These are phyloP conservation scores for Asclepias syriaca DNA, from an alignment of 257 asterid genomes.

Conservation along the genomic window DNA sequence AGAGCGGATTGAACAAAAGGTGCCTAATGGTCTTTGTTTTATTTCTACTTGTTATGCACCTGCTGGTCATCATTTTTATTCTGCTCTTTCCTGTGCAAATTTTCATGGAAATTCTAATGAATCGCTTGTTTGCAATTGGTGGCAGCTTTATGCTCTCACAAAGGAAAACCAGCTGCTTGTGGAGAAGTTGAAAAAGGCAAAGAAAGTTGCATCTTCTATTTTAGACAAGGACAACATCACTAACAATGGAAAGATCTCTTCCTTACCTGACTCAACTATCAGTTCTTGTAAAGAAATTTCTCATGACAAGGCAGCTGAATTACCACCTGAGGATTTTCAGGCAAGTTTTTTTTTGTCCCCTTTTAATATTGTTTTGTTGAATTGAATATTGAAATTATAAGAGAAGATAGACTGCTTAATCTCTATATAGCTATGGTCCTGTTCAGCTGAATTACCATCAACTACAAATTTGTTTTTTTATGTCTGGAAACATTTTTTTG, in stretches of 20 bases:
- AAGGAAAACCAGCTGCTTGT: conserved; percentile 66
- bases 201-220: conserved; percentile 22
- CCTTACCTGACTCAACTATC: conserved; percentile 22
- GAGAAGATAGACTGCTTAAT: neutral
- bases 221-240: conserved; percentile 16
- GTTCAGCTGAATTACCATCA: neutral
- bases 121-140: conserved; percentile 10
- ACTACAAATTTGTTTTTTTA: neutral
- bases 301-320: conserved; percentile 27
- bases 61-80: neutral
- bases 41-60: neutral
- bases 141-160: conserved; percentile 51
- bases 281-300: conserved; percentile 22
- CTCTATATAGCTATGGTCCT: neutral
- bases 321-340: conserved; percentile 31
- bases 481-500: neutral
- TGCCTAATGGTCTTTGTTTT: conserved; percentile 11
- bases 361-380: neutral
- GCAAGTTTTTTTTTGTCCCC: conserved; percentile 25
- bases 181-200: conserved; percentile 29
- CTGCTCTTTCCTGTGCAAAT: neutral
- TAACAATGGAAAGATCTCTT: conserved; percentile 21
- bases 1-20: conserved; percentile 75
- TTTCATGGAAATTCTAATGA: neutral
- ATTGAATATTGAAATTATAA: neutral